Percentiles rank a stretch among this genome's conserved stretches.
Evolutionary conservation across 306 rosid genomes (phyloP).

Genomic region (Mucuna pruriens): DNA sequence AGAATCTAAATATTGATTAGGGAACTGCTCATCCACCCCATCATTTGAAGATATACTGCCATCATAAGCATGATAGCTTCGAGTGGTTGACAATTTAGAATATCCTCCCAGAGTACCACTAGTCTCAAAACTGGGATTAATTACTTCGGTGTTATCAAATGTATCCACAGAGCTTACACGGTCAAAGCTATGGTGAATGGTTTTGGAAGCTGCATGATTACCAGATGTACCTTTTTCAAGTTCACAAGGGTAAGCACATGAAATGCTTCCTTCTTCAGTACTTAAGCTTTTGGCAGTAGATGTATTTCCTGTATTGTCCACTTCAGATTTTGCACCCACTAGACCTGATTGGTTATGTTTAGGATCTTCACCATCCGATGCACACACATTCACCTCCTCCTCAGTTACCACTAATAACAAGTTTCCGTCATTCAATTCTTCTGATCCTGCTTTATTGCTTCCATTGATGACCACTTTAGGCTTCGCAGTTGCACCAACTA

Average conservation of each 20-base stretch:
- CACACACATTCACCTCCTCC: background rate
- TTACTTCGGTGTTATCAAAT: constrained; percentile 42
- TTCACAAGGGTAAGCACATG: constrained; percentile 25
- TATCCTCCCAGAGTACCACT: constrained; percentile 45
- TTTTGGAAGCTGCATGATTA: constrained; percentile 39
- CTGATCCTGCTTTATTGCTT: constrained; percentile 35
- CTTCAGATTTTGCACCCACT: constrained; percentile 42
- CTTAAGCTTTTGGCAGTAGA: constrained; percentile 46
- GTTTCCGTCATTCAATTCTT: constrained; percentile 21
- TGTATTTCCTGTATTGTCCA: constrained; percentile 36
- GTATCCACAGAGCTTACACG: constrained; percentile 45
- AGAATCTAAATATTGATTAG: constrained; percentile 38
- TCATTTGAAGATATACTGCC: constrained; percentile 80
- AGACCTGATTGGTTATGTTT: constrained; percentile 29
- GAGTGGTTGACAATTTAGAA: constrained; percentile 56
- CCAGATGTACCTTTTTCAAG: constrained; percentile 46
- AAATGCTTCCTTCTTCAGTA: constrained; percentile 42
- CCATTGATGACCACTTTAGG: constrained; percentile 38
- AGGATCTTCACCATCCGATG: constrained; percentile 31
- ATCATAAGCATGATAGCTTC: constrained; percentile 69
- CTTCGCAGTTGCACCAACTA: background rate
- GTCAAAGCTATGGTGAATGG: constrained; percentile 33
- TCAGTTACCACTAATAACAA: constrained; percentile 21
- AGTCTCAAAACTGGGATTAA: constrained; percentile 54
- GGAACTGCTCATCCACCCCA: constrained; percentile 59